Evolutionary conservation across 2,329 filamentous ascomycete species (phyloP).

Genomic region (Monosporascus sp.): DNA sequence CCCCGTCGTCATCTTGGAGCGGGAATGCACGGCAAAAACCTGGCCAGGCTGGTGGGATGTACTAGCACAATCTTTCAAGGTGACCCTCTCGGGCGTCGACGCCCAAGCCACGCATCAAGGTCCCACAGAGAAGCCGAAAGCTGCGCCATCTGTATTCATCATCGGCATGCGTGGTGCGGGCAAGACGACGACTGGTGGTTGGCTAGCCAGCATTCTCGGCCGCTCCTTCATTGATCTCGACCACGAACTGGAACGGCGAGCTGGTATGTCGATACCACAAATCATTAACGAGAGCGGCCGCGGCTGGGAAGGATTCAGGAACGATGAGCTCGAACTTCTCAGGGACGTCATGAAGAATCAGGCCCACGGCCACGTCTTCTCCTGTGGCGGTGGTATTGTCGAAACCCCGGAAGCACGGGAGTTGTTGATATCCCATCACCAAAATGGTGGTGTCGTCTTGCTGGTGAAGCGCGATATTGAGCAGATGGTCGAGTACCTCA

Average conservation of each 20-base stretch:
- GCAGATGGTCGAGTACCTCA: slow-evolving; percentile 82
- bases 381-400: slow-evolving; percentile 90
- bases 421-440: slow-evolving; percentile 67
- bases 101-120: slow-evolving; percentile 24
- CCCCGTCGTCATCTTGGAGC: slow-evolving; percentile 75
- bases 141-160: slow-evolving; percentile 73
- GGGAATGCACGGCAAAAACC: slow-evolving; percentile 92
- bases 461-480: slow-evolving; percentile 84
- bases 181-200: slow-evolving; percentile 88
- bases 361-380: slow-evolving; percentile 73
- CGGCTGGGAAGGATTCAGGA: slow-evolving; percentile 87
- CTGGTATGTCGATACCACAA: slow-evolving; percentile 75
- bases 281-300: slow-evolving; percentile 62
- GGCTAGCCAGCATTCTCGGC: slow-evolving; percentile 71
- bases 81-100: slow-evolving; percentile 72
- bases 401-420: slow-evolving; percentile 77
- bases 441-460: slow-evolving; percentile 75
- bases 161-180: slow-evolving; percentile 97
- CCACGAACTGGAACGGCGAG: slow-evolving; percentile 70
- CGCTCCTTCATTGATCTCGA: slow-evolving; percentile 84
- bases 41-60: slow-evolving; percentile 99
- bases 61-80: slow-evolving; percentile 71
- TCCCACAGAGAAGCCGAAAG: slow-evolving; percentile 30
- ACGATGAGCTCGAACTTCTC: slow-evolving; percentile 70
- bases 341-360: slow-evolving; percentile 69